phyloP scores from a whole-genome alignment of 306 rosid species.

The Erythrophleum fordii region DNA sequence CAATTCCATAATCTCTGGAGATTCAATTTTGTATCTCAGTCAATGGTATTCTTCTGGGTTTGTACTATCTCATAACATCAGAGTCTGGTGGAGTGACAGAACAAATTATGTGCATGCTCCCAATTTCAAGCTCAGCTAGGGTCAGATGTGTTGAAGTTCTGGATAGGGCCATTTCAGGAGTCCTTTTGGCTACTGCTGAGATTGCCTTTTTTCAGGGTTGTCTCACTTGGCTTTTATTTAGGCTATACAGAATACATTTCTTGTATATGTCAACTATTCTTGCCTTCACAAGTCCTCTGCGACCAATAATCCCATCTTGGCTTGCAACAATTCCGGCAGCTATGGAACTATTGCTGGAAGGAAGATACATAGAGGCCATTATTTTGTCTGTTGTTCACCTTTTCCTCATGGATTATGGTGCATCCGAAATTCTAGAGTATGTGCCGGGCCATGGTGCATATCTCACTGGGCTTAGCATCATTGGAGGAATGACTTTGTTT shows the following conservation, averaged over 20 bases:
- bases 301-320: conserved; percentile 86
- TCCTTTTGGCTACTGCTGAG: conserved; percentile 88
- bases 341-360: conserved; percentile 75
- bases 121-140: conserved; percentile 66
- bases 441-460: conserved; percentile 86
- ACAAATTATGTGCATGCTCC: conserved; percentile 81
- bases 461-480: conserved; percentile 92
- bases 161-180: conserved; percentile 83
- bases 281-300: conserved; percentile 71
- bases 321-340: conserved; percentile 80
- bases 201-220: conserved; percentile 87
- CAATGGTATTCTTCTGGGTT: conserved; percentile 91
- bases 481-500: conserved; percentile 96
- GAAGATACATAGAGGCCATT: conserved; percentile 67
- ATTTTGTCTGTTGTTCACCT: conserved; percentile 67
- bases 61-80: conserved; percentile 87
- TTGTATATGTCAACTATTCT: conserved; percentile 85
- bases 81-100: conserved; percentile 94
- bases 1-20: conserved; percentile 80
- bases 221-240: conserved; percentile 85
- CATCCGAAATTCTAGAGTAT: conserved; percentile 79
- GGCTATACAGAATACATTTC: conserved; percentile 79
- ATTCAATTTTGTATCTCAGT: conserved; percentile 88
- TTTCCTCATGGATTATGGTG: conserved; percentile 78
- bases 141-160: conserved; percentile 85